Evolutionary conservation across 257 asterid genomes (phyloP).

Genomic region (Voacanga thouarsii): DNA sequence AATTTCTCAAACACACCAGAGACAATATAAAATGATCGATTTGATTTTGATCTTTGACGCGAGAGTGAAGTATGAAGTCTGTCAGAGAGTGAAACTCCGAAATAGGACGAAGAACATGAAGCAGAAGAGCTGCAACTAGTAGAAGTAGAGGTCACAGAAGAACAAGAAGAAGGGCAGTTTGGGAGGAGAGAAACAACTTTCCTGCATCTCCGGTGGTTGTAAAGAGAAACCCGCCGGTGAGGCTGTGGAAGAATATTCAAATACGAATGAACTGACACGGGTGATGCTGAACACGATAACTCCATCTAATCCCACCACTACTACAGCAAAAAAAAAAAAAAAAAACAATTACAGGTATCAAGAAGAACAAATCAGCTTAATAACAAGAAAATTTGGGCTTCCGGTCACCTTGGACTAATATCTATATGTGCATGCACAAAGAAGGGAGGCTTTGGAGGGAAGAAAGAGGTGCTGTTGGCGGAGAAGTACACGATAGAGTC

Average conservation of each 20-base stretch:
- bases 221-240: constrained; percentile 38
- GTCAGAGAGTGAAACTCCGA: constrained; percentile 50
- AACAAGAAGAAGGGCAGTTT: constrained; percentile 24
- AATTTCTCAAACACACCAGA: constrained; percentile 87
- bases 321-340: neutral
- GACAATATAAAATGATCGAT: constrained; percentile 45
- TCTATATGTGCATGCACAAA: neutral
- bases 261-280: constrained; percentile 53
- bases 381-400: neutral
- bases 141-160: constrained; percentile 20
- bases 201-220: constrained; percentile 33
- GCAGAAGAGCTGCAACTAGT: constrained; percentile 40
- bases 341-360: neutral
- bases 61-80: constrained; percentile 16
- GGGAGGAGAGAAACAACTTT: constrained; percentile 31
- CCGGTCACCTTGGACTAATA: neutral
- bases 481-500: neutral
- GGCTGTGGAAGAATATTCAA: constrained; percentile 30
- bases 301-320: constrained; percentile 34
- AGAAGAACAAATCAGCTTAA: neutral
- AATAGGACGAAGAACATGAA: constrained; percentile 42
- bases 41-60: constrained; percentile 19
- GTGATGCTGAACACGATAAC: constrained; percentile 68
- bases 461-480: neutral
- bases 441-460: neutral